These are phyloP conservation scores for Tolypocladium inflatum DNA, from an alignment of 2,329 filamentous ascomycete genomes.

Conservation along the genomic window DNA sequence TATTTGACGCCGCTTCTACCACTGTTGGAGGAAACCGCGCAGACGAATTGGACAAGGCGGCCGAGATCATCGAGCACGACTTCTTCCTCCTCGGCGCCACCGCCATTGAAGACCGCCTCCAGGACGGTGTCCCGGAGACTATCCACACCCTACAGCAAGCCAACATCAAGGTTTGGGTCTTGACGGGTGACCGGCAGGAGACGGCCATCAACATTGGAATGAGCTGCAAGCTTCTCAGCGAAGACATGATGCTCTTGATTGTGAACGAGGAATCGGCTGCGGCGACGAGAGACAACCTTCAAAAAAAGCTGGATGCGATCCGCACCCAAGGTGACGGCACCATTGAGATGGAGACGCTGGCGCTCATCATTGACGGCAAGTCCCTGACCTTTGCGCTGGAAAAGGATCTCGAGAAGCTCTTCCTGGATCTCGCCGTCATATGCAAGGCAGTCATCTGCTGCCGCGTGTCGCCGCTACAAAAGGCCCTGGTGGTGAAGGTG, in stretches of 20 bases:
- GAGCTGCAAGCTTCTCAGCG: slow-evolving; percentile 96
- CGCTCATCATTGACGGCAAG: slow-evolving; percentile 91
- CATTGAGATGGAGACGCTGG: slow-evolving; percentile 76
- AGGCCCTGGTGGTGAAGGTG: slow-evolving; percentile 94
- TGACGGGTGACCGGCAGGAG: slow-evolving; percentile 95
- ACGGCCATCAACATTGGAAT: slow-evolving; percentile 99
- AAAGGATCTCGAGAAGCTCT: slow-evolving; percentile 85
- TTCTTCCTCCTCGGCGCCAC: slow-evolving; percentile 88
- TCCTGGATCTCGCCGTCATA: slow-evolving; percentile 85
- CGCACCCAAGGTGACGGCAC: slow-evolving; percentile 68
- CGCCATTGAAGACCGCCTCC: slow-evolving; percentile 91
- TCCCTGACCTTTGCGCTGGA: slow-evolving; percentile 90
- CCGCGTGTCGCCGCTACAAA: slow-evolving; percentile 93
- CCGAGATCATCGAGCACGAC: slow-evolving; percentile 89
- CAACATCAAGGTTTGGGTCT: slow-evolving; percentile 96
- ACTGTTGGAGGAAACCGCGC: slow-evolving; percentile 88
- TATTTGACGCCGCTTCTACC: slow-evolving; percentile 81
- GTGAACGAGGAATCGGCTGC: slow-evolving; percentile 80
- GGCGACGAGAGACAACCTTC: slow-evolving; percentile 77
- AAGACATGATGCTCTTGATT: slow-evolving; percentile 97
- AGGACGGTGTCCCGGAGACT: slow-evolving; percentile 95
- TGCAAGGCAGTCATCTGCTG: slow-evolving; percentile 99
- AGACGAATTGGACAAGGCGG: slow-evolving; percentile 93
- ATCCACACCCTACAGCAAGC: slow-evolving; percentile 95
- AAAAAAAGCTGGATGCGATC: slow-evolving; percentile 90